These are phyloP conservation scores for Neoarthrinium moseri DNA, from an alignment of 2,329 filamentous ascomycete genomes.

Conservation along the genomic window DNA sequence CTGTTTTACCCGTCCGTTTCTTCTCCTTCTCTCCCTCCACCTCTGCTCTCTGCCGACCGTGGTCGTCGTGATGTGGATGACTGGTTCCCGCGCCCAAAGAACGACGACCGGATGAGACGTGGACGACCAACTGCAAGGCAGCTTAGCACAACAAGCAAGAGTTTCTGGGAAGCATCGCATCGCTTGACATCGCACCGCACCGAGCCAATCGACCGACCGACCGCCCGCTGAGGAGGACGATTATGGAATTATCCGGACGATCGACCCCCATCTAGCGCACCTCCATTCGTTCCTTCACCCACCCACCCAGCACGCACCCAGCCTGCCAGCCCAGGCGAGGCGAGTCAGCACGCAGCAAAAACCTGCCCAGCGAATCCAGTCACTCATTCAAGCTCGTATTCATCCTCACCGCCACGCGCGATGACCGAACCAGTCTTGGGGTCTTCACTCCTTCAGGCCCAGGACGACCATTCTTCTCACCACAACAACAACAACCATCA, in stretches of 20 bases:
- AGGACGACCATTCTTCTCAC: constrained; percentile 28
- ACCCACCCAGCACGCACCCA: constrained; percentile 8
- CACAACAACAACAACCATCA: constrained; percentile 28
- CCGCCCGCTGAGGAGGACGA: background rate
- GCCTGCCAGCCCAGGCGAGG: too few relatives aligned
- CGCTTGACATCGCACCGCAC: background rate
- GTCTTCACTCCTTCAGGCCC: constrained; percentile 50
- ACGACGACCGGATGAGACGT: constrained; percentile 1
- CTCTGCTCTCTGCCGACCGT: constrained; percentile 2
- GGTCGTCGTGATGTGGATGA: constrained; percentile 10
- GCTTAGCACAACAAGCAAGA: constrained; percentile 1
- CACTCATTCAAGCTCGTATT: constrained; percentile 31
- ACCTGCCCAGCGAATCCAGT: constrained; percentile 20
- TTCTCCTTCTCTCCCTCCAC: background rate
- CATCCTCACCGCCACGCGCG: constrained; percentile 36
- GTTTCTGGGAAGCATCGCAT: background rate
- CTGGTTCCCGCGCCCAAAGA: constrained; percentile 8
- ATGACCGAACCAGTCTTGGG: constrained; percentile 45
- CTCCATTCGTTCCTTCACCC: constrained; percentile 3
- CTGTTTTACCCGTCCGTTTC: background rate
- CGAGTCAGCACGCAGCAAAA: constrained; percentile 14
- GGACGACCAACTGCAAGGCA: background rate
- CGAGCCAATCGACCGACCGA: background rate
- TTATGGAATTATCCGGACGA: constrained; percentile 10
- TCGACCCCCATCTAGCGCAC: constrained; percentile 13